A percentile compares a stretch with the other conserved stretches of the same genome.
Evolutionary conservation across 306 rosid species (phyloP).

Genomic region (Prunus campanulata): DNA sequence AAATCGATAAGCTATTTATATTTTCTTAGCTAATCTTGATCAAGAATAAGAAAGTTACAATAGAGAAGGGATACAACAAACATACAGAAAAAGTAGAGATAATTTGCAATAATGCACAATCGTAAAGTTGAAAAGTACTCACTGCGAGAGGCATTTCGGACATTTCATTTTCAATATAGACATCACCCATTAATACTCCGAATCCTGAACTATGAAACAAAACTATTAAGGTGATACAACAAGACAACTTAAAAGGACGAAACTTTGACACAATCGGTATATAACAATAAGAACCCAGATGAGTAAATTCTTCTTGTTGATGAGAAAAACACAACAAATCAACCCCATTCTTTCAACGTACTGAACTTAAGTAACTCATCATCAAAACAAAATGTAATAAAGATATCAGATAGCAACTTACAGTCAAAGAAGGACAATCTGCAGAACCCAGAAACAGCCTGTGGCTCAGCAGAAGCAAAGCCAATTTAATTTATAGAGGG

Average conservation of each 20-base stretch:
- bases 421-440: slow-evolving; percentile 22
- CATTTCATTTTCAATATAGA: slow-evolving; percentile 14
- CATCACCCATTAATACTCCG: slow-evolving; percentile 33
- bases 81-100: not conserved
- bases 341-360: no score
- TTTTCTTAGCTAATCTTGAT: not conserved
- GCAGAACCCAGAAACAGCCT: slow-evolving; percentile 34
- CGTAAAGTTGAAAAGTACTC: slow-evolving; percentile 13
- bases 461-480: slow-evolving; percentile 10
- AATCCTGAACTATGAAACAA: slow-evolving; percentile 23
- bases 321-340: no score
- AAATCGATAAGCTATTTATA: not conserved
- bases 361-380: no score
- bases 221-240: not conserved
- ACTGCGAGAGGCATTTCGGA: slow-evolving; percentile 29
- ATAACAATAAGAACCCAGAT: no score
- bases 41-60: not conserved
- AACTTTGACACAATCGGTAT: no score
- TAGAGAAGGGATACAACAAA: not conserved
- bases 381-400: not conserved
- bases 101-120: not conserved
- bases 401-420: slow-evolving; percentile 17
- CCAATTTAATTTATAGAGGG: slow-evolving; percentile 20
- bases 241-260: not conserved
- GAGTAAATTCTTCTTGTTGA: no score